These are phyloP conservation scores for Tetrahymena borealis DNA, from an alignment of 73 alveolate species.

Conservation along the genomic window DNA sequence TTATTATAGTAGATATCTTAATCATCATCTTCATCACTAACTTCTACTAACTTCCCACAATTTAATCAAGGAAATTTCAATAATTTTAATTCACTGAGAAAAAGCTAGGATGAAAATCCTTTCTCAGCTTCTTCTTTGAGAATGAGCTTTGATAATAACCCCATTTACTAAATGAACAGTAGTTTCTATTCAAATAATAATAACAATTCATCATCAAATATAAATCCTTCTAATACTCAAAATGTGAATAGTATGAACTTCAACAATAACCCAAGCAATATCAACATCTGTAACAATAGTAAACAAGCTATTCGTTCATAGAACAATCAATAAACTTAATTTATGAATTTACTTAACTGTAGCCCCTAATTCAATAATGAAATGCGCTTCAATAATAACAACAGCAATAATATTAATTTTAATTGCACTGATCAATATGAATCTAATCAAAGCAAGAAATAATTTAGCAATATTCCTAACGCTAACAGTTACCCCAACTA, in stretches of 20 bases:
- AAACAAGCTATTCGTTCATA: neutral
- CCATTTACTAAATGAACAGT: neutral
- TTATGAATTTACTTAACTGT: neutral
- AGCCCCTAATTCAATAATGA: neutral
- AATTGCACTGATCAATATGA: neutral
- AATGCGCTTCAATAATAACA: neutral
- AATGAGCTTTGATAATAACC: neutral
- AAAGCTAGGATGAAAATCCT: neutral
- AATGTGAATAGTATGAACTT: neutral
- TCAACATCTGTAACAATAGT: too few species aligned
- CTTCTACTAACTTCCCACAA: neutral
- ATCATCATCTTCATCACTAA: neutral
- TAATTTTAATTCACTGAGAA: neutral
- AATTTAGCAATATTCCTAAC: neutral
- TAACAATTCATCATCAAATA: neutral
- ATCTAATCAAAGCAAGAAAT: neutral
- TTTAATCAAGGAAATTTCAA: neutral
- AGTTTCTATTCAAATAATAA: neutral
- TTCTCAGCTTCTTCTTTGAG: neutral
- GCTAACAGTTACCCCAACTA: neutral
- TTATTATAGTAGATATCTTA: neutral
- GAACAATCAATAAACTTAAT: neutral
- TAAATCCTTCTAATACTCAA: neutral
- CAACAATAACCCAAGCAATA: too few species aligned
- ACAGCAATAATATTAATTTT: neutral